Evolutionary conservation across 75 land plant genomes (phyloP).

Genomic region (Pinus albicaulis): DNA sequence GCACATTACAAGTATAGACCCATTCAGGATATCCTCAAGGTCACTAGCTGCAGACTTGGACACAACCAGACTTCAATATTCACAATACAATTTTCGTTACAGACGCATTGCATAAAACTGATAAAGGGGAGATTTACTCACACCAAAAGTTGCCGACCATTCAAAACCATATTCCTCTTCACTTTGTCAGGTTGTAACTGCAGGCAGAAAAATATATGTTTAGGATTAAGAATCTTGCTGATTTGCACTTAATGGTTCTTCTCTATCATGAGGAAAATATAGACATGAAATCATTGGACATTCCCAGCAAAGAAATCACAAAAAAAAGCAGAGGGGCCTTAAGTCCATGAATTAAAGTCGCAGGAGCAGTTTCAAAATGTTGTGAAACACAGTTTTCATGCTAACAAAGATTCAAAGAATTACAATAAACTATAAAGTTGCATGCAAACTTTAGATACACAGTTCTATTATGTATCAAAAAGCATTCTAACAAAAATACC

Average conservation of each 20-base stretch:
- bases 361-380: no score
- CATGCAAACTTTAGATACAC: background rate
- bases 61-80: background rate
- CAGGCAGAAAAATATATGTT: conserved; percentile 4
- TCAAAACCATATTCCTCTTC: conserved; percentile 60
- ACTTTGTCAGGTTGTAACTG: conserved; percentile 98
- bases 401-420: no score
- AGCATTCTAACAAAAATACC: no score
- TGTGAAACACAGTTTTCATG: no score
- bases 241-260: background rate
- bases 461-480: no score
- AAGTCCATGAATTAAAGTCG: no score
- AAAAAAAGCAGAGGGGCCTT: no score
- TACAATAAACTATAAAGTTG: no score
- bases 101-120: background rate
- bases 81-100: background rate
- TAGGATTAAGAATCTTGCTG: background rate
- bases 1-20: background rate
- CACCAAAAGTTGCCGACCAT: conserved; percentile 61
- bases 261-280: background rate
- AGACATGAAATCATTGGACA: background rate
- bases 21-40: background rate
- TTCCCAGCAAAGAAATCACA: background rate
- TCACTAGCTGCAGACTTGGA: background rate
- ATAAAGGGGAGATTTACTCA: conserved; percentile 22